These are phyloP conservation scores for Ophiostoma piceae DNA, from an alignment of 2,329 filamentous ascomycete species.

Conservation along the genomic window DNA sequence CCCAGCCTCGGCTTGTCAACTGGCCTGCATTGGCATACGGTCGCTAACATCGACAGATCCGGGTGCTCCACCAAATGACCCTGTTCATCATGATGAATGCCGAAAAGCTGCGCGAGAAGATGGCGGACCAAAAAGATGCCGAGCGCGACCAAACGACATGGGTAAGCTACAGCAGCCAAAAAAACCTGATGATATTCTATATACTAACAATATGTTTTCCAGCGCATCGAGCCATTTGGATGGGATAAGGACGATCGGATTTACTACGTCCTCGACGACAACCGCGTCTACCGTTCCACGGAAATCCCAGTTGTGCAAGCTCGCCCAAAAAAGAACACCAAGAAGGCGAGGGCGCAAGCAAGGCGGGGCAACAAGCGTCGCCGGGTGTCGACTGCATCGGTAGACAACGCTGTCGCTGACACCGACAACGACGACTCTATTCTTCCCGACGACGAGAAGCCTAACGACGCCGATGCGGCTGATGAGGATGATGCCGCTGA, in stretches of 20 bases:
- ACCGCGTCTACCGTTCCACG: slow-evolving; percentile 83
- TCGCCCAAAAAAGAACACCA: slow-evolving; percentile 60
- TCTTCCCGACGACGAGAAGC: slow-evolving; percentile 21
- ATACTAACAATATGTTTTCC: neutral
- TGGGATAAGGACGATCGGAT: slow-evolving; percentile 83
- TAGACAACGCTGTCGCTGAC: slow-evolving; percentile 36
- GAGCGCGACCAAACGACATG: slow-evolving; percentile 84
- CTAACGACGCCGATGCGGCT: slow-evolving; percentile 31
- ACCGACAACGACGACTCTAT: slow-evolving; percentile 33
- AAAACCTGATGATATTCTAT: neutral
- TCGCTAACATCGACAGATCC: slow-evolving; percentile 46
- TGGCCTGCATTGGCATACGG: neutral
- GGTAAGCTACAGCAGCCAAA: slow-evolving; percentile 49
- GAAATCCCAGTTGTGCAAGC: slow-evolving; percentile 60
- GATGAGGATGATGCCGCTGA: slow-evolving; percentile 42
- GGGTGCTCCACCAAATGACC: slow-evolving; percentile 80
- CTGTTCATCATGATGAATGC: slow-evolving; percentile 84
- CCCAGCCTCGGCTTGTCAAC: neutral
- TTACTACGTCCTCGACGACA: slow-evolving; percentile 90
- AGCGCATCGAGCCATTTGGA: slow-evolving; percentile 76
- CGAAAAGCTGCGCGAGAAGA: slow-evolving; percentile 78
- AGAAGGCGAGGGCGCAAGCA: slow-evolving; percentile 57
- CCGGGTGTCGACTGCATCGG: slow-evolving; percentile 41
- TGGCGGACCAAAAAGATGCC: slow-evolving; percentile 72
- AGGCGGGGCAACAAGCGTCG: slow-evolving; percentile 70